phyloP scores from a whole-genome alignment of 805 yeast genomes.

The Clavispora asparagi region DNA sequence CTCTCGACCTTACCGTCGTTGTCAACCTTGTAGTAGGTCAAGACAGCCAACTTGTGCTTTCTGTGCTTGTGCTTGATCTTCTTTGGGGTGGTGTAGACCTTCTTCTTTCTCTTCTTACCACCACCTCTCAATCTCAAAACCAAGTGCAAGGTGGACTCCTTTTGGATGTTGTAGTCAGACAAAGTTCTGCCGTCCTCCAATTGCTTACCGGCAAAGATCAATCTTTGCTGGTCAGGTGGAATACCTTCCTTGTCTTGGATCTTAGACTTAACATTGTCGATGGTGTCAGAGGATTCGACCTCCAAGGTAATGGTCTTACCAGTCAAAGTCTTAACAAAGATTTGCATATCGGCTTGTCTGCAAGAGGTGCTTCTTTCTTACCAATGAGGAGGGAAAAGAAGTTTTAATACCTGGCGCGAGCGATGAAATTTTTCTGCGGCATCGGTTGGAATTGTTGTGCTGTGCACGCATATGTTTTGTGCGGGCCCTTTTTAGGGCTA shows the following conservation, averaged over 20 bases:
- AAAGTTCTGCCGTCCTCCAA: conserved; percentile 98
- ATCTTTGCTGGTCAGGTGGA: conserved; percentile 99
- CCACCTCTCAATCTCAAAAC: conserved; percentile 94
- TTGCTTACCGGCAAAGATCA: conserved; percentile 99
- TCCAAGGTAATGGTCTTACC: conserved; percentile 99
- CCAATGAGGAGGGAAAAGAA: conserved; percentile 23
- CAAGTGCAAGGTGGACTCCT: conserved; percentile 96
- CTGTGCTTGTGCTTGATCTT: conserved; percentile 99
- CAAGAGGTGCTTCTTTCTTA: conserved; percentile 45
- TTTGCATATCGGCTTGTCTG: conserved; percentile 63
- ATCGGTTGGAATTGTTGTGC: conserved; percentile 1
- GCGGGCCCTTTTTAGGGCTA: conserved; percentile 7
- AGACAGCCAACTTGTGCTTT: conserved; percentile 98
- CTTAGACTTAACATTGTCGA: conserved; percentile 97
- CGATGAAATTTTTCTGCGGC: conserved; percentile 4
- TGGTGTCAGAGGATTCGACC: conserved; percentile 98
- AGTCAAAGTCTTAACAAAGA: conserved; percentile 98
- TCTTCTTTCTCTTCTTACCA: conserved; percentile 99
- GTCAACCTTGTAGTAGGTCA: conserved; percentile 99
- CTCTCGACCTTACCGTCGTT: conserved; percentile 98
- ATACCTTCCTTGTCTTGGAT: conserved; percentile 99
- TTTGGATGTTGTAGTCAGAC: conserved; percentile 99
- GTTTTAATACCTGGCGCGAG: neutral
- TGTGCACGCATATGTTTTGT: conserved; percentile 2
- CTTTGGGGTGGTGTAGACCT: conserved; percentile 99